These are phyloP conservation scores for Aureobasidium leucospermi DNA, from an alignment of 2,329 filamentous ascomycete genomes.

Conservation along the genomic window DNA sequence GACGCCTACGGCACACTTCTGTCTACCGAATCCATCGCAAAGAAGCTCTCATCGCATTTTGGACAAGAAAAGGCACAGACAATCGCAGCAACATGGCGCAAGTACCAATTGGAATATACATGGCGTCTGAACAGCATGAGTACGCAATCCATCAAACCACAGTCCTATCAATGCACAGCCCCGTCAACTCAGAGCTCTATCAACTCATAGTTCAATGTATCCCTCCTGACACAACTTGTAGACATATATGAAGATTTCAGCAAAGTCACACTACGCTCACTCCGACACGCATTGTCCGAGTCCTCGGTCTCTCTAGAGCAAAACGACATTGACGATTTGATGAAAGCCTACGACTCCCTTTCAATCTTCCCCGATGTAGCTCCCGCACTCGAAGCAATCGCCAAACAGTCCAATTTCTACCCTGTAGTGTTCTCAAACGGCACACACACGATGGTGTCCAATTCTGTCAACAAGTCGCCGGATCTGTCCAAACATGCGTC, in stretches of 20 bases:
- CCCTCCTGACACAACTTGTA: slow-evolving; percentile 25
- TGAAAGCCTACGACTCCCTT: slow-evolving; percentile 59
- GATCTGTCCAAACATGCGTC: slow-evolving; percentile 44
- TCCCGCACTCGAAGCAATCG: slow-evolving; percentile 44
- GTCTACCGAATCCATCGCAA: slow-evolving; percentile 61
- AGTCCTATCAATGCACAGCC: not conserved
- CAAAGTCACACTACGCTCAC: slow-evolving; percentile 54
- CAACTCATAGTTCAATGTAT: no score
- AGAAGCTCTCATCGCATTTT: slow-evolving; percentile 50
- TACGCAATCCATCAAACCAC: slow-evolving; percentile 29
- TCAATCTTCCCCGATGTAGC: slow-evolving; percentile 58
- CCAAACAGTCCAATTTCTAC: slow-evolving; percentile 35
- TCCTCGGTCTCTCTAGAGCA: slow-evolving; percentile 39
- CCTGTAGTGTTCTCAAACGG: slow-evolving; percentile 66
- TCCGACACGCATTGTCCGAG: slow-evolving; percentile 59
- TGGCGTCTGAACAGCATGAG: slow-evolving; percentile 72
- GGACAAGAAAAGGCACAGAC: slow-evolving; percentile 49
- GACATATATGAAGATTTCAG: slow-evolving; percentile 56
- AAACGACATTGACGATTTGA: slow-evolving; percentile 43
- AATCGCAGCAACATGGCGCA: slow-evolving; percentile 57
- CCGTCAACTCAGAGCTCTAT: not conserved
- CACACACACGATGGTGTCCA: slow-evolving; percentile 53
- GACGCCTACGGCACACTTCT: slow-evolving; percentile 70
- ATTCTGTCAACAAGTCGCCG: slow-evolving; percentile 51
- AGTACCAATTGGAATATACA: slow-evolving; percentile 69